Conservation (phyloP, 2,329 filamentous ascomycete genomes). For the Seiridium cupressi region DNA sequence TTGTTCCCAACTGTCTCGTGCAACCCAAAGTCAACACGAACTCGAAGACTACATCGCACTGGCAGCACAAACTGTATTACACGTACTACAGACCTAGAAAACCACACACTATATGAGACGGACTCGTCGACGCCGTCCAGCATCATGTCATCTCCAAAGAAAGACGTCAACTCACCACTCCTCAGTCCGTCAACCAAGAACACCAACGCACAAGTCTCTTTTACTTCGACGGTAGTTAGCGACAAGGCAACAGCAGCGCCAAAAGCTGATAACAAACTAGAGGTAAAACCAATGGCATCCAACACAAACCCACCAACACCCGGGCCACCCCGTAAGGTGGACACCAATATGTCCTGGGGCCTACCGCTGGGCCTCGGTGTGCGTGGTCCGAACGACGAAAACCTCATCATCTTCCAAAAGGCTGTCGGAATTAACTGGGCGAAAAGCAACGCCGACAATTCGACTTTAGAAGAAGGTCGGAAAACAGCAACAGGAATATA, state of each 20-base stretch:
- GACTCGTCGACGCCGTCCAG: not conserved
- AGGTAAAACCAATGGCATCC: not conserved
- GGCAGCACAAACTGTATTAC: too few relatives aligned
- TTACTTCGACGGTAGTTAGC: not conserved
- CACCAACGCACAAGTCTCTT: not conserved
- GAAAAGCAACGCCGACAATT: conserved; percentile 15
- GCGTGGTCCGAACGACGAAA: conserved; percentile 33
- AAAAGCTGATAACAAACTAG: not conserved
- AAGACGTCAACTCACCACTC: not conserved
- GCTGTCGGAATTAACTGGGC: conserved; percentile 41
- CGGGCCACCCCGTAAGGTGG: conserved; percentile 17
- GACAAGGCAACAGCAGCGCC: not conserved
- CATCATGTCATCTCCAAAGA: not conserved
- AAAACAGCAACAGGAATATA: conserved; percentile 39
- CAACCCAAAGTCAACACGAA: too few relatives aligned
- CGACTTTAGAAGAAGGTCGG: conserved; percentile 32
- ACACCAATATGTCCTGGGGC: conserved; percentile 33
- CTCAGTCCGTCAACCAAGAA: not conserved
- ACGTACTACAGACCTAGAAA: too few relatives aligned
- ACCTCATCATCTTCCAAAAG: conserved; percentile 39
- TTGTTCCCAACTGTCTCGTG: too few relatives aligned
- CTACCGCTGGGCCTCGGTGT: conserved; percentile 33
- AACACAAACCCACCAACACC: not conserved
- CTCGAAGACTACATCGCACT: too few relatives aligned
- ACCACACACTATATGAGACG: too few relatives aligned